Percentiles rank a stretch among this genome's conserved stretches.
Conservation (phyloP, 2,329 filamentous ascomycete genomes). For the Colletotrichum navitas region DNA sequence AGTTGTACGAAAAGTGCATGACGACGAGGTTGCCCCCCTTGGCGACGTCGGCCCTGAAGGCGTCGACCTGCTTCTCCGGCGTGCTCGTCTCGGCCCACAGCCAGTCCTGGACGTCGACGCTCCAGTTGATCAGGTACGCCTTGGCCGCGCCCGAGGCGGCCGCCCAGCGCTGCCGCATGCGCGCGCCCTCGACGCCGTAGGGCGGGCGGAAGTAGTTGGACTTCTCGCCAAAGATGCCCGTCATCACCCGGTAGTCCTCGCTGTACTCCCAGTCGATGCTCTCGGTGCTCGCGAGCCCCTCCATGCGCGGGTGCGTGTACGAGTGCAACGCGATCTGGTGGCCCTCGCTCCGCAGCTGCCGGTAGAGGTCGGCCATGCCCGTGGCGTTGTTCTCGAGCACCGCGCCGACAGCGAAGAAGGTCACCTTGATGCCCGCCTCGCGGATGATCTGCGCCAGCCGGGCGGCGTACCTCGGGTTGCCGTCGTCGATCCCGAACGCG, state of each 20-base stretch:
- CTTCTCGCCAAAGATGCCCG: conserved; percentile 52
- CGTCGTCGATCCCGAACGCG: conserved; percentile 80
- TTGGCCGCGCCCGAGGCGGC: conserved; percentile 62
- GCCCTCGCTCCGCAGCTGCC: conserved; percentile 70
- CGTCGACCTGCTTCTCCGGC: conserved; percentile 75
- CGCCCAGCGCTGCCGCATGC: conserved; percentile 73
- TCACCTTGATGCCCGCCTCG: conserved; percentile 73
- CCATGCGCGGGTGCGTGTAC: conserved; percentile 77
- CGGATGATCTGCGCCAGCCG: conserved; percentile 70
- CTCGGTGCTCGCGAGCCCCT: conserved; percentile 64
- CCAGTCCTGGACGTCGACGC: conserved; percentile 79
- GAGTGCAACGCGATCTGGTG: conserved; percentile 79
- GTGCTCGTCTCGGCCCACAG: conserved; percentile 72
- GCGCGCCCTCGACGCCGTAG: conserved; percentile 76
- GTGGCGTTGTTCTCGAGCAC: conserved; percentile 69
- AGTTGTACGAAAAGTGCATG: conserved; percentile 76
- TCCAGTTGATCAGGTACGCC: conserved; percentile 75
- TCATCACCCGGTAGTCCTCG: conserved; percentile 66
- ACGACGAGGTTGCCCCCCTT: conserved; percentile 75
- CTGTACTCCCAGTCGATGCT: conserved; percentile 73
- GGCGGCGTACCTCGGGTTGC: conserved; percentile 60
- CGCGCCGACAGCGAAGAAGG: conserved; percentile 78
- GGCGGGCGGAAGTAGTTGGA: conserved; percentile 75
- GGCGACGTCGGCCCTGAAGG: conserved; percentile 72
- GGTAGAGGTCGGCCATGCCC: conserved; percentile 74